Evolutionary conservation across 2,329 filamentous ascomycete species (phyloP), one percentile per base, ranked within the genome.

Genomic region (Didymella pinodella): DNA sequence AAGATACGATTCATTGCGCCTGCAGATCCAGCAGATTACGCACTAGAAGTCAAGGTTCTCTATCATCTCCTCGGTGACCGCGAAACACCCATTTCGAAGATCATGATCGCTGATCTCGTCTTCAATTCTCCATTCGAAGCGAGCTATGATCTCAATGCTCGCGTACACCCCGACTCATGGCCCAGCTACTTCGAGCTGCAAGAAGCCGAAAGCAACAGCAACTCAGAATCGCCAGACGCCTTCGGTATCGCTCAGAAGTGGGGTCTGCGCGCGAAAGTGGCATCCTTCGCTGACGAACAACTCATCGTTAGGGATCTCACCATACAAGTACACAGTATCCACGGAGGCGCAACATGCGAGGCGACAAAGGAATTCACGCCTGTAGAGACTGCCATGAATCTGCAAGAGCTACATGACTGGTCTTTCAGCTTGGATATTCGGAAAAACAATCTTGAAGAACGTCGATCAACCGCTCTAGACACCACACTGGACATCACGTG

Each of bases 51-150:
- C 46, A 89, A 88, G 64, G 87, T 90, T 1, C 83, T 87, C 7
- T 99, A 99, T 73, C 87, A 90, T 68, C 83, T 98, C 1, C 81
- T 88, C 2, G 90, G 91, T 6, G 93, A 98, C 72, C 81, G 88
- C 0, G 89, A 90, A 49, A 97, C 93, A 1, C 88, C 90, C 1
- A 90, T 98, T 38, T 87, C 88, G 36, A 94, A 96, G 75, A 86
- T 85, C 2, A 79, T 90, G 22, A 83, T 86, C 1, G 84, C 90
- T 38, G 88, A 89, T 52, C 76, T 98, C 5, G 85, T 87, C 36
- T 85, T 97, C 54, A 87, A 92, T 53, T 89, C 88, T 48, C 92
- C 94, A 0, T 98, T 99, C 68, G 93, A 97, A 78, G 91, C 93
- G 16, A 95, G 91, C 70, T 97, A 96, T 75, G 92, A 96, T 62